Evolutionary conservation across 1,284 basidiomycete species (phyloP).

Genomic region (Porogramme epimiltina): DNA sequence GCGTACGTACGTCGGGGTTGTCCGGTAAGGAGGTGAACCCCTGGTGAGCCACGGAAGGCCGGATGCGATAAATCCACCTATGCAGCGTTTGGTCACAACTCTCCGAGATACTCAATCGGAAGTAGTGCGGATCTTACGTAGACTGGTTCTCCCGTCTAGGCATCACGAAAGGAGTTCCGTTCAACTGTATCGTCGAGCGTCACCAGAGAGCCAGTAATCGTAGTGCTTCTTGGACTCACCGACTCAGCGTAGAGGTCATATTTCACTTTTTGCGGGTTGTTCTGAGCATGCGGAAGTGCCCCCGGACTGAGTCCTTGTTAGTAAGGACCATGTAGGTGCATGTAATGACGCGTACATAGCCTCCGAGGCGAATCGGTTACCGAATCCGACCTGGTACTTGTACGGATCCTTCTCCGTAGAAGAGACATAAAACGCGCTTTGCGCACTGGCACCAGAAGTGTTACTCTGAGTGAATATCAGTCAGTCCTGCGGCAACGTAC

Average conservation of each 20-base stretch:
- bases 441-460: conserved; percentile 13
- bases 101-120: not conserved
- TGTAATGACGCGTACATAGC: conserved; percentile 43
- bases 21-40: conserved; percentile 57
- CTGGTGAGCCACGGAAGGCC: conserved; percentile 71
- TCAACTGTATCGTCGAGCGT: conserved; percentile 41
- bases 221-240: conserved; percentile 36
- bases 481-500: too few relatives aligned
- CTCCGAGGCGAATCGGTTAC: conserved; percentile 54
- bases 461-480: too few relatives aligned
- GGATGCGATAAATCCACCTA: conserved; percentile 64
- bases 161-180: conserved; percentile 61
- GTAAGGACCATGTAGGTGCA: not conserved
- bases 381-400: conserved; percentile 56
- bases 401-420: conserved; percentile 54
- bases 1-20: conserved; percentile 55
- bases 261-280: conserved; percentile 62
- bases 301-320: conserved; percentile 44
- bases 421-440: conserved; percentile 38
- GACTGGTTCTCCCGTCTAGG: conserved; percentile 52
- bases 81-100: not conserved
- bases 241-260: conserved; percentile 65
- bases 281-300: conserved; percentile 54
- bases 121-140: conserved; percentile 28
- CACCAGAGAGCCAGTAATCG: not conserved